Conservation (phyloP, 2,329 filamentous ascomycete genomes). For the Clonostachys solani region DNA sequence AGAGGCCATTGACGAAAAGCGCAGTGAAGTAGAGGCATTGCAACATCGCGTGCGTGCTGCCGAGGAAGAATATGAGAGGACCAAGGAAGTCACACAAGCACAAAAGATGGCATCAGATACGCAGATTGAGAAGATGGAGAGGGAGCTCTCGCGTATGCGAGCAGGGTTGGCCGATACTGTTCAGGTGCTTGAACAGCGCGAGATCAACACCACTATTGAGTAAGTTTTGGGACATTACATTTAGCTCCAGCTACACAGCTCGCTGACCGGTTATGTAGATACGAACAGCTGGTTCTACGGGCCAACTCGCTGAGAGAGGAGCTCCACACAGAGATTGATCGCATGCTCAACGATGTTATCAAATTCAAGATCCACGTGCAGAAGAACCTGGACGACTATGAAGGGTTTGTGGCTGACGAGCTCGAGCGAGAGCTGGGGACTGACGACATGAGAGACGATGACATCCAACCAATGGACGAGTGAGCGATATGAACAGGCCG, state of each 20-base stretch:
- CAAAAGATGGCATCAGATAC: conserved; percentile 87
- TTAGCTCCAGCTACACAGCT: neutral
- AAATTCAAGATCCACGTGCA: conserved; percentile 98
- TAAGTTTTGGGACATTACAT: conserved; percentile 39
- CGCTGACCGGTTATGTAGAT: conserved; percentile 44
- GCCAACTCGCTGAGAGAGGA: conserved; percentile 88
- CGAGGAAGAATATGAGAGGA: conserved; percentile 91
- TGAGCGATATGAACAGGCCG: conserved; percentile 11
- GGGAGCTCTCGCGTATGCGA: conserved; percentile 92
- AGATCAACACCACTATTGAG: conserved; percentile 97
- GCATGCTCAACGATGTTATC: conserved; percentile 94
- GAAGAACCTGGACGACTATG: conserved; percentile 87
- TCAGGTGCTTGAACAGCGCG: conserved; percentile 86
- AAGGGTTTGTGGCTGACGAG: conserved; percentile 88
- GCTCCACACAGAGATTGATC: conserved; percentile 94
- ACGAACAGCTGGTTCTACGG: conserved; percentile 85
- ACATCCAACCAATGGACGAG: conserved; percentile 47
- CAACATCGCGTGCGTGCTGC: conserved; percentile 84
- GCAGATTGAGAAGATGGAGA: conserved; percentile 98
- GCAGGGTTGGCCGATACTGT: conserved; percentile 79
- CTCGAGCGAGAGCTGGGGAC: conserved; percentile 79
- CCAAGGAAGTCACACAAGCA: conserved; percentile 78
- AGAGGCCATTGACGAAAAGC: conserved; percentile 95
- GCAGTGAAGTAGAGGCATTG: conserved; percentile 85
- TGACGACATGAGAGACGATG: conserved; percentile 45